phyloP scores from a whole-genome alignment of 306 rosid species.

The Cucurbita argyrosperma region DNA sequence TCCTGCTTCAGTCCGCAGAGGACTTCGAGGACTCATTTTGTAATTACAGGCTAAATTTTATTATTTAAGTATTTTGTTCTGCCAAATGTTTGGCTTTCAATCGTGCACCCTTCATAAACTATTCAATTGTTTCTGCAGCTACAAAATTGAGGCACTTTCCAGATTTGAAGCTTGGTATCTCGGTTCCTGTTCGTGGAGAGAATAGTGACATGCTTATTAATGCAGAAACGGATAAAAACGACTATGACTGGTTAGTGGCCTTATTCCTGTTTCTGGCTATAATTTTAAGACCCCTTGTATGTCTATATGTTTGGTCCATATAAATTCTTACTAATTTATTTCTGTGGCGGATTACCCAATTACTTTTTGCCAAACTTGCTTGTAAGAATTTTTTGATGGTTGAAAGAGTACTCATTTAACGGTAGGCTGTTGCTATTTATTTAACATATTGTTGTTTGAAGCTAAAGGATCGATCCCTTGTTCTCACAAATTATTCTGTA shows the following conservation, averaged over 20 bases:
- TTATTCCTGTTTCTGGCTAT: not conserved
- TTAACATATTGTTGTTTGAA: not conserved
- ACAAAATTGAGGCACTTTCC: slow-evolving; percentile 51
- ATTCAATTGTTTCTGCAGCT: slow-evolving; percentile 35
- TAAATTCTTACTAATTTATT: not conserved
- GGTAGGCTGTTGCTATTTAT: not conserved
- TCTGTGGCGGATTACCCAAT: not conserved
- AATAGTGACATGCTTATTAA: slow-evolving; percentile 51
- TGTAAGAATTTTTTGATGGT: not conserved
- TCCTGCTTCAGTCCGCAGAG: slow-evolving; percentile 60
- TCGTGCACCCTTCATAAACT: slow-evolving; percentile 6
- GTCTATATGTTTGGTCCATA: not conserved
- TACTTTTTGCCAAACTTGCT: not conserved
- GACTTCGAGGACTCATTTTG: slow-evolving; percentile 64
- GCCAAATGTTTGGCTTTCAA: slow-evolving; percentile 13
- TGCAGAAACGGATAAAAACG: slow-evolving; percentile 61
- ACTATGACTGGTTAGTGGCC: slow-evolving; percentile 60
- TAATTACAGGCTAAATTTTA: slow-evolving; percentile 19
- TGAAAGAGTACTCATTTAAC: not conserved
- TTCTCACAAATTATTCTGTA: slow-evolving; percentile 11
- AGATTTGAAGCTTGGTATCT: slow-evolving; percentile 46
- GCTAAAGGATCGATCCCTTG: not conserved
- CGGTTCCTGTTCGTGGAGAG: slow-evolving; percentile 56
- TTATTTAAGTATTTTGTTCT: not conserved
- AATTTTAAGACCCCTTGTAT: not conserved